Percentiles rank a stretch among this genome's conserved stretches.
These are phyloP conservation scores for Trametes sp. DNA, from an alignment of 1,284 basidiomycete species.

Conservation along the genomic window DNA sequence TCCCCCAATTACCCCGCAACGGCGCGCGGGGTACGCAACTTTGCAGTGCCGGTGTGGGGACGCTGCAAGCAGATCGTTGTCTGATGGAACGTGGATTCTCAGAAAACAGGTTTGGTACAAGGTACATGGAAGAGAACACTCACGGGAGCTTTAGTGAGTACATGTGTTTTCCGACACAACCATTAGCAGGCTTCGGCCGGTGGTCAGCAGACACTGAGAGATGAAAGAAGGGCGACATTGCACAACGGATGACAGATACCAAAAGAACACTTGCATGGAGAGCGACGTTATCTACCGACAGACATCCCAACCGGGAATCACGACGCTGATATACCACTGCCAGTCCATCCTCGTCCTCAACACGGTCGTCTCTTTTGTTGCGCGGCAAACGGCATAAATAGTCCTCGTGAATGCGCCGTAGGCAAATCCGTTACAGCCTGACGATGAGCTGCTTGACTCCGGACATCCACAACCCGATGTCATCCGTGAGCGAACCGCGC, in stretches of 20 bases:
- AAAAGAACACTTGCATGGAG: conserved; percentile 1
- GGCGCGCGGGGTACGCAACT: background rate
- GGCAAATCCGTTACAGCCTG: conserved; percentile 50
- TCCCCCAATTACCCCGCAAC: conserved; percentile 5
- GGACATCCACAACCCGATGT: conserved; percentile 89
- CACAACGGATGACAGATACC: background rate
- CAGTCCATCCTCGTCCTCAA: conserved; percentile 22
- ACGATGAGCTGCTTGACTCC: conserved; percentile 85
- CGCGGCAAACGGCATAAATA: conserved; percentile 26
- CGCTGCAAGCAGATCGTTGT: background rate
- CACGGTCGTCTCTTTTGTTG: conserved; percentile 29
- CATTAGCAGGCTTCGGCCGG: background rate
- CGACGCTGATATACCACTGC: conserved; percentile 22
- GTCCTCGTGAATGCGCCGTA: background rate
- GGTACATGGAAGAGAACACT: background rate
- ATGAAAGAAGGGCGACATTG: background rate
- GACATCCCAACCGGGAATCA: conserved; percentile 27
- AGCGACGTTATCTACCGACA: conserved; percentile 26
- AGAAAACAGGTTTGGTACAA: background rate
- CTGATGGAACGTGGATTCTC: conserved; percentile 12
- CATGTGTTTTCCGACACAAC: conserved; percentile 19
- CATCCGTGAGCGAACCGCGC: conserved; percentile 75
- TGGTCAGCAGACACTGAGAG: background rate
- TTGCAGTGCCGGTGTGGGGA: background rate
- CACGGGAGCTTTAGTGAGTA: conserved; percentile 6